Evolutionary conservation across 192 early-diverging fungal species (phyloP), one percentile per base, ranked within the genome.

Genomic region (Phycomyces blakesleeanus): DNA sequence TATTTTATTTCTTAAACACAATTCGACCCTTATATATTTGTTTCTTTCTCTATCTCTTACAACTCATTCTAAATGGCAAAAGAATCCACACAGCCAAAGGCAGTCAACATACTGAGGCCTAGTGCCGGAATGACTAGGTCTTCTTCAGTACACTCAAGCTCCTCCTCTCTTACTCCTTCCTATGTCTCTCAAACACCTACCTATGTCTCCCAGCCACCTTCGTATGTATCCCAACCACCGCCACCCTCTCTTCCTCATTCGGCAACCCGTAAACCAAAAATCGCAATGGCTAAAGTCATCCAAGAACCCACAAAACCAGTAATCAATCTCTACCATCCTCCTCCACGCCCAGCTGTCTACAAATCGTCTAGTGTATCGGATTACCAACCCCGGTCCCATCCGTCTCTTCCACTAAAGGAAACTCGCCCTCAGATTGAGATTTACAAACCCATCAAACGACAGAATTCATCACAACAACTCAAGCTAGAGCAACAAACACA

Each of bases 301-400:
- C 37, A 57, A 20, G 40, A 40, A 22, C 22, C 54, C 16, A 20
- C 15, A 5, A 59, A 59, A 25, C 57, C 57, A 7, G 24, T 38
- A 8, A 59, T 59, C 22, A 59, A 59, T 27, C 18, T 59, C 37
- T 59, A 59, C 57, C 57, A 59, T 41, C 57, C 57, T 4, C 37
- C 57, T n/a, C n/a, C n/a, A n/a, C 44, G 44, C 44, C 44, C 34
- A 22, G n/a, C n/a, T n/a, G n/a, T n/a, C n/a, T 21, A 37, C 20
- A 57, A 57, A 5, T 37, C 39, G 3, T 57, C 56, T 5, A 21
- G 4, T 29, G 56, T 14, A 11, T 14, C 18, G 44, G 44, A 47
- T 14, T 18, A 47, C 15, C 44, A 14, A 18, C 44, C 44, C 18
- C 44, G 44, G 18, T 18, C 44, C 18, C 44, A 57, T 42, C 29